A percentile compares a stretch with the other conserved stretches of the same genome.
phyloP scores from a whole-genome alignment of 805 yeast genomes.

The Sporopachydermia lactativora region DNA sequence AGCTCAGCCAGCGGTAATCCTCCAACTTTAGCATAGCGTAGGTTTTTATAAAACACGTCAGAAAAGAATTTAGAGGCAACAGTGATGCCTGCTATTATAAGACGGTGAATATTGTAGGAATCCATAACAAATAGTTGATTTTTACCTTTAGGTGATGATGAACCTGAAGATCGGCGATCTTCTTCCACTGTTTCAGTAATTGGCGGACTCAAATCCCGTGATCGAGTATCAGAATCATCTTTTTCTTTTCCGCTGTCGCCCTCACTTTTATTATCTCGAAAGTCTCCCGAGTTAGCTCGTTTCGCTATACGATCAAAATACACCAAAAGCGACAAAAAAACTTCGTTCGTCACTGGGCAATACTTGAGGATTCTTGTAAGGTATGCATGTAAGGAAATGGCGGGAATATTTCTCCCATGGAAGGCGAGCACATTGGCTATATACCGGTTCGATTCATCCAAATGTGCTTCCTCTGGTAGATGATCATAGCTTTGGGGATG shows the following conservation, averaged over 20 bases:
- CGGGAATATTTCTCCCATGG: slow-evolving; percentile 93
- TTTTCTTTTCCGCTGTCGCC: slow-evolving; percentile 7
- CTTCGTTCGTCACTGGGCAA: slow-evolving; percentile 98
- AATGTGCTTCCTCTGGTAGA: slow-evolving; percentile 15
- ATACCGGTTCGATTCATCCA: slow-evolving; percentile 27
- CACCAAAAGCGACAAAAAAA: slow-evolving; percentile 75
- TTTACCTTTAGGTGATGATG: slow-evolving; percentile 12
- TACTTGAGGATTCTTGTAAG: slow-evolving; percentile 82
- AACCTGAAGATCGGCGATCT: slow-evolving; percentile 7
- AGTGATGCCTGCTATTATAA: slow-evolving; percentile 88
- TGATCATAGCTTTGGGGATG: slow-evolving; percentile 53
- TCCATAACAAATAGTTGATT: slow-evolving; percentile 85
- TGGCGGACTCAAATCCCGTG: background rate
- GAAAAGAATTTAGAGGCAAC: slow-evolving; percentile 91
- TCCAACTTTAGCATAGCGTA: slow-evolving; percentile 87
- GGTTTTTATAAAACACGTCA: slow-evolving; percentile 87
- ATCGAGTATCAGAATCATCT: slow-evolving; percentile 4
- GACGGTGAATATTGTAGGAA: slow-evolving; percentile 85
- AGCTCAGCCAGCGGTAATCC: slow-evolving; percentile 89
- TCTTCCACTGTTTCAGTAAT: slow-evolving; percentile 10
- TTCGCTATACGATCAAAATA: slow-evolving; percentile 91
- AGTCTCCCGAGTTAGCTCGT: slow-evolving; percentile 42
- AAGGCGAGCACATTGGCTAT: slow-evolving; percentile 71
- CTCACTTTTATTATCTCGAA: slow-evolving; percentile 10
- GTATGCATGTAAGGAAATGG: slow-evolving; percentile 84